These are phyloP conservation scores for Nicotiana knightiana DNA, from an alignment of 257 asterid genomes.

Conservation along the genomic window DNA sequence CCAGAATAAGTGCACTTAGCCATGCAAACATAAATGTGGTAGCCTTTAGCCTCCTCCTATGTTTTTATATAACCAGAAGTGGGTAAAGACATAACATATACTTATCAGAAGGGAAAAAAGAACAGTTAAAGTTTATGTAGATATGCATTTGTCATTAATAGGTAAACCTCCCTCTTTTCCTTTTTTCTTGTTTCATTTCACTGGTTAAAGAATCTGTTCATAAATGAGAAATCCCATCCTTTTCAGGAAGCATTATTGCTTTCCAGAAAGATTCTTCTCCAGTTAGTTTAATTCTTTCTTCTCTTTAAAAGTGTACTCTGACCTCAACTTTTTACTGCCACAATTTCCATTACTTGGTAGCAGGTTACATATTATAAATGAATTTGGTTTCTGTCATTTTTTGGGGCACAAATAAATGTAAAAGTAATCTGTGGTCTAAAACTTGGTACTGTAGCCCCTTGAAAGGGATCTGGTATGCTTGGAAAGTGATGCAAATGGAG, in stretches of 20 bases:
- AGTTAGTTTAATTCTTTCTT: neutral
- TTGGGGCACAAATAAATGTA: neutral
- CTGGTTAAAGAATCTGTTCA: neutral
- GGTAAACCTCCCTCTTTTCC: neutral
- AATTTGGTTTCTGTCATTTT: neutral
- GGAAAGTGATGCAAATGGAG: neutral
- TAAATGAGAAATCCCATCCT: neutral
- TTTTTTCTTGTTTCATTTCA: neutral
- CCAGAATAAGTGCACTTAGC: neutral
- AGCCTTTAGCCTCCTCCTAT: neutral
- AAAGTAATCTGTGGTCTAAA: neutral
- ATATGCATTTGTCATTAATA: neutral
- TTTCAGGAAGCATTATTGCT: neutral
- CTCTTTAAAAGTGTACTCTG: neutral
- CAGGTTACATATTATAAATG: neutral
- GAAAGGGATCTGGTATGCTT: neutral
- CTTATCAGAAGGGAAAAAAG: neutral
- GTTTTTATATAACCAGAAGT: too few relatives aligned
- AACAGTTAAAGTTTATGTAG: neutral
- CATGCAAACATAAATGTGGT: neutral
- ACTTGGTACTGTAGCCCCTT: neutral
- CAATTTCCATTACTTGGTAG: neutral
- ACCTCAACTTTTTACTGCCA: neutral
- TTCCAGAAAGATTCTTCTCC: neutral
- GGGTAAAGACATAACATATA: too few relatives aligned